Base-by-base conservation (phyloP, 768 basidiomycete genomes). In the Suillus discolor region DNA sequence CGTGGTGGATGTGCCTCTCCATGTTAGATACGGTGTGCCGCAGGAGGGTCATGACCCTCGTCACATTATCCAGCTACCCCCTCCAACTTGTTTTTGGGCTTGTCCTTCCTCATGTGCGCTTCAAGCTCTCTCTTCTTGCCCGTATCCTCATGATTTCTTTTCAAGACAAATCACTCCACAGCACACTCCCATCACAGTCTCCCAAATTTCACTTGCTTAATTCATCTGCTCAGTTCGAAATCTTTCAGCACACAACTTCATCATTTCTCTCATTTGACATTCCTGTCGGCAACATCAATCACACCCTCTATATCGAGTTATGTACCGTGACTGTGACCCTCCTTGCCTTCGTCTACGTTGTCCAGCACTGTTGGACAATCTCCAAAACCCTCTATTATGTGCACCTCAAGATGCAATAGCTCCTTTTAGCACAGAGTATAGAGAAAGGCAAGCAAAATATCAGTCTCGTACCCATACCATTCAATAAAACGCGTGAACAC, bases 21-120 rank as follows among this genome's bases (percentile, higher is more conserved):
- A 85, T 67, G 77, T 77, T 20, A 80, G 83, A 16, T 85, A 85
- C 66, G 79, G 78, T 31, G 63, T 67, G 53, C 80, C 78, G 45
- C 53, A 62, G 16, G 45, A 62, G 13, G 66, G 57, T 25, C 57
- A 55, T 44, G n/a, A 55, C 23, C 67, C 69, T 12, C 62, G 68
- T 61, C 69, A 71, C 25, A 65, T 65, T 1, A 70, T 81, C 41
- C 36, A 62, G 13, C 62, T 79, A 34, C 62, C 67, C 5, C 63
- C 71, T 25, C 76, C 81, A 6, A 36, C 66, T 1, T 75, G 74
- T 25, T 78, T 81, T 63, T 74, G 78, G 72, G 73, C 74, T 6
- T 79, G 79, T 65, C 67, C 73, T 44, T 18, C 47, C 23, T 68
- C 71, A 42, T 64, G 76, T 79, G 45, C 42, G 74, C 64, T 38